Evolutionary conservation across 306 rosid species (phyloP), one percentile per base, ranked within the genome.

Genomic region (Rosa lucieae): DNA sequence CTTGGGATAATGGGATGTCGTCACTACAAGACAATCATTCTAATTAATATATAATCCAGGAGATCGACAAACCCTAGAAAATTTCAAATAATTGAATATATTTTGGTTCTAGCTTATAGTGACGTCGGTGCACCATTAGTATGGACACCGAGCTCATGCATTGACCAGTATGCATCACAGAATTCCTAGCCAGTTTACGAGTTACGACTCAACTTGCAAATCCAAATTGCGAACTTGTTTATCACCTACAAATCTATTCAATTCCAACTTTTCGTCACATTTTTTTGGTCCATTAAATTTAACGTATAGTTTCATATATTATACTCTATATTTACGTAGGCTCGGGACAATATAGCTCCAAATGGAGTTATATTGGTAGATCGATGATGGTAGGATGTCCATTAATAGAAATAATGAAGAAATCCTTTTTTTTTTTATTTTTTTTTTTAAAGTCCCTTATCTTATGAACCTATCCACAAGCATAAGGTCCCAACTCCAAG

Each of bases 211-310:
- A 47, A 63, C 51, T 72, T 44, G 62, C 18, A 1, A 46, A 29
- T 44, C 59, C 72, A 79, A 79, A 70, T 21, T 61, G 77, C 40
- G 78, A 79, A 63, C 66, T 70, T 55, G 70, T 7, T 70, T 70
- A 26, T 79, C 71, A 20, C 21, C 58, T 39, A 17, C 81, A 51
- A 2, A 29, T 63, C 8, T 32, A 1, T 23, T 37, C 69, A 20
- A 12, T 63, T 59, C 21, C 14, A 26, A 32, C 4, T 32, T 32
- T 12, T 32, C 10, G 13, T 32, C 20, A 63, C 21, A 4, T 26
- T 61, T 5, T 11, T 8, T 61, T 61, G 13, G 6, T 63, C 43
- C 13, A 63, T 29, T 4, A 5, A 29, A 63, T 61, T 13, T 5
- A 63, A 29, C n/a, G 8, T 3, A 29, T 63, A 10, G 43, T 32